phyloP scores from a whole-genome alignment of 352 stramenopile genomes.

The Aphanomyces stellatus region DNA sequence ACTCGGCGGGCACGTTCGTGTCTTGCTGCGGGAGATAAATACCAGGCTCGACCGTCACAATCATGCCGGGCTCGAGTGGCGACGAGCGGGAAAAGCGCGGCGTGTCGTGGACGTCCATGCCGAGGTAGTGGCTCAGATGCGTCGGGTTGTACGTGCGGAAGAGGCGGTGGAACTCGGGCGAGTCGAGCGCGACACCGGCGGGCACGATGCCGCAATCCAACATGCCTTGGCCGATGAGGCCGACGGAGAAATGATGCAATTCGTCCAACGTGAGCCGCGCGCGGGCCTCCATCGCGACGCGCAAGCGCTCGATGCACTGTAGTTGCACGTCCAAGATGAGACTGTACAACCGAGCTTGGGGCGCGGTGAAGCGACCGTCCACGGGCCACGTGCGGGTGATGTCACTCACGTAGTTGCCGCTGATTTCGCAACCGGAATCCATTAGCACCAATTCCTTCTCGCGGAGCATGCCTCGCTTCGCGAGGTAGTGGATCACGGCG shows the following conservation, averaged over 20 bases:
- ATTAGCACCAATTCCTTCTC: conserved; percentile 74
- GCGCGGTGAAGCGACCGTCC: conserved; percentile 31
- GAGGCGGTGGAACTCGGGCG: conserved; percentile 31
- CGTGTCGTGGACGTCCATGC: conserved; percentile 80
- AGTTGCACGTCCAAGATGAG: conserved; percentile 75
- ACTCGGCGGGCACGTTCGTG: conserved; percentile 47
- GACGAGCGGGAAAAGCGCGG: conserved; percentile 50
- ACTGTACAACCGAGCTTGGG: conserved; percentile 59
- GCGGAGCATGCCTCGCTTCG: conserved; percentile 52
- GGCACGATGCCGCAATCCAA: conserved; percentile 54
- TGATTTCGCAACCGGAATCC: conserved; percentile 72
- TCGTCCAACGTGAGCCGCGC: conserved; percentile 56
- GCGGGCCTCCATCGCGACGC: conserved; percentile 33
- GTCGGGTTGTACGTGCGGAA: conserved; percentile 82
- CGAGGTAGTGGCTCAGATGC: conserved; percentile 77
- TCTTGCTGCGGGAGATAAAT: conserved; percentile 79
- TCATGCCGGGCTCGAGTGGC: conserved; percentile 59
- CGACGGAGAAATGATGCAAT: conserved; percentile 63
- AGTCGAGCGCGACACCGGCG: conserved; percentile 24
- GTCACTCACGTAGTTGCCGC: conserved; percentile 68
- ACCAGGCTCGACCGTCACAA: conserved; percentile 74
- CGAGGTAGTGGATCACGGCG: conserved; percentile 77
- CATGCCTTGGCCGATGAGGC: conserved; percentile 59
- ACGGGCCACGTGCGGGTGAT: conserved; percentile 78
- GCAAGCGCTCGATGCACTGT: conserved; percentile 50